phyloP scores from a whole-genome alignment of 176 grass and related monocot genomes.

The Leersia perrieri region DNA sequence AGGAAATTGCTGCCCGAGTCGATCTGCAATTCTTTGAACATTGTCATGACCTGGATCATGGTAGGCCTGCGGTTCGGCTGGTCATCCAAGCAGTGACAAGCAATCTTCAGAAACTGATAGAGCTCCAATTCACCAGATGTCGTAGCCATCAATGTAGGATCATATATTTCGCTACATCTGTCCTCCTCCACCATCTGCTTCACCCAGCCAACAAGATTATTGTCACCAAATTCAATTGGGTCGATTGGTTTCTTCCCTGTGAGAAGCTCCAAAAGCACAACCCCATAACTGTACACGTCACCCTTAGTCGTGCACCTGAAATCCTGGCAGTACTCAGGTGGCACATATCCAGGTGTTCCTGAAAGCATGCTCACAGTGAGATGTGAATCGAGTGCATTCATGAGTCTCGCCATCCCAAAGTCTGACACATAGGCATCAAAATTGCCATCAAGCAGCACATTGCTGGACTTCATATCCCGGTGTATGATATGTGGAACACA shows the following conservation, averaged over 20 bases:
- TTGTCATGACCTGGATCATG: constrained; percentile 75
- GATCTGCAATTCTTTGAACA: constrained; percentile 61
- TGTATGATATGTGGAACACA: constrained; percentile 76
- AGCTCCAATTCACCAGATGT: constrained; percentile 41
- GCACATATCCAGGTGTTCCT: constrained; percentile 68
- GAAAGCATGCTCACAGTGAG: constrained; percentile 64
- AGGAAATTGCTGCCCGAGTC: constrained; percentile 54
- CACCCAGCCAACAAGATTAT: constrained; percentile 57
- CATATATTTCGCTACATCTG: constrained; percentile 46
- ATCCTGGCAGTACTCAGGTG: constrained; percentile 65
- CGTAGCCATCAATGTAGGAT: constrained; percentile 19
- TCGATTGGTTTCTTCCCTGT: constrained; percentile 70
- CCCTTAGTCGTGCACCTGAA: constrained; percentile 70
- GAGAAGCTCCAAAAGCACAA: constrained; percentile 63
- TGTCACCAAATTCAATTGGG: constrained; percentile 52
- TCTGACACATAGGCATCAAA: constrained; percentile 61
- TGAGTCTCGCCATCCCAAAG: constrained; percentile 66
- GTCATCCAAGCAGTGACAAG: constrained; percentile 57
- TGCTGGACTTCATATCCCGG: constrained; percentile 76
- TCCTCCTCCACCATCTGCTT: constrained; percentile 64
- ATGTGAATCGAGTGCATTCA: constrained; percentile 65
- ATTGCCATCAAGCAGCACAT: constrained; percentile 56
- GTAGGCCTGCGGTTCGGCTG: constrained; percentile 45
- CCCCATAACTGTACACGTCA: constrained; percentile 66
- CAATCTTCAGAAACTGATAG: constrained; percentile 55